These are phyloP conservation scores for Amauroascus niger DNA, from an alignment of 2,329 filamentous ascomycete species.

Conservation along the genomic window DNA sequence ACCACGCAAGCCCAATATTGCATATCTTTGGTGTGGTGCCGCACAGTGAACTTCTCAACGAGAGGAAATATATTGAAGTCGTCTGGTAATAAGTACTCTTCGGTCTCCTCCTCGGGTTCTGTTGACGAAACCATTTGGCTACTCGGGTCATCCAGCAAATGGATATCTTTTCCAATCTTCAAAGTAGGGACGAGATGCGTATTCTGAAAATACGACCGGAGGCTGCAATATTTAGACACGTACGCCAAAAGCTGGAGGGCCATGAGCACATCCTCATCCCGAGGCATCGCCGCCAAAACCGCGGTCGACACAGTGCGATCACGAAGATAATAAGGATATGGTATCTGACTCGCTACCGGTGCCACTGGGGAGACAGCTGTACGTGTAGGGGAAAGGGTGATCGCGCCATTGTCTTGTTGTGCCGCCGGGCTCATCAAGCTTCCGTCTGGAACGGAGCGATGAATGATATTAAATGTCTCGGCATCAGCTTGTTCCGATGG, in stretches of 20 bases:
- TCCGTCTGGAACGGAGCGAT: constrained; percentile 72
- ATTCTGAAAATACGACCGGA: constrained; percentile 88
- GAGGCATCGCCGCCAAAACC: constrained; percentile 81
- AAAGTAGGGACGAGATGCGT: constrained; percentile 88
- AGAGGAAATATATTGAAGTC: constrained; percentile 98
- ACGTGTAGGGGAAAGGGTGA: constrained; percentile 63
- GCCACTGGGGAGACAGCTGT: constrained; percentile 55
- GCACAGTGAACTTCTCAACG: constrained; percentile 95
- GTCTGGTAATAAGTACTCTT: constrained; percentile 84
- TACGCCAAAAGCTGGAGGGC: constrained; percentile 93
- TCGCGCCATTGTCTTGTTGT: constrained; percentile 55
- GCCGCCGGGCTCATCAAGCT: constrained; percentile 66
- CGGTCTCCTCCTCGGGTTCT: constrained; percentile 50
- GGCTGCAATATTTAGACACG: constrained; percentile 96
- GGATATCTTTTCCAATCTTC: constrained; percentile 77
- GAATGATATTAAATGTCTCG: constrained; percentile 88
- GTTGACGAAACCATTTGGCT: constrained; percentile 25
- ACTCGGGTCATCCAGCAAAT: constrained; percentile 64
- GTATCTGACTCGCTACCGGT: constrained; percentile 54
- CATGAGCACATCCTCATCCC: constrained; percentile 97
- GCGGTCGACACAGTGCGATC: constrained; percentile 62
- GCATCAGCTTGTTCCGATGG: constrained; percentile 78
- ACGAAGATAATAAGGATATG: constrained; percentile 67
- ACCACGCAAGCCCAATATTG: constrained; percentile 99
- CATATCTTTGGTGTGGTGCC: constrained; percentile 94